These are phyloP conservation scores for Paraphoma sp. DNA, from an alignment of 2,329 filamentous ascomycete species.

Conservation along the genomic window DNA sequence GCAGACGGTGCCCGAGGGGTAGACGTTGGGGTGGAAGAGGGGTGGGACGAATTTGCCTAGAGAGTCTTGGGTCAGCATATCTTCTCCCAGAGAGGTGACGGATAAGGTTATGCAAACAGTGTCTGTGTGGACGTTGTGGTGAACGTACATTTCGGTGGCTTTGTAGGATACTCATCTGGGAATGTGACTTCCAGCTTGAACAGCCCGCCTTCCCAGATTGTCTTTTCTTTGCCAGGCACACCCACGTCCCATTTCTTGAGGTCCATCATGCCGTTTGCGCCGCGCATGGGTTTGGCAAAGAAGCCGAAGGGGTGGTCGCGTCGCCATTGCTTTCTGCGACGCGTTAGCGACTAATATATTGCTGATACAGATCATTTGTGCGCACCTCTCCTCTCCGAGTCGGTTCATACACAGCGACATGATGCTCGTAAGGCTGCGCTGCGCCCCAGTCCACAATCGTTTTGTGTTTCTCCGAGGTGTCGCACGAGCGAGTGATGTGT, in stretches of 20 bases:
- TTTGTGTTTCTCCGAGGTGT: background rate
- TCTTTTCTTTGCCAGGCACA: conserved; percentile 94
- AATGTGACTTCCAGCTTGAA: conserved; percentile 95
- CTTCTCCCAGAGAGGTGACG: background rate
- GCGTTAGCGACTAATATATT: conserved; percentile 16
- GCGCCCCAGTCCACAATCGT: conserved; percentile 8
- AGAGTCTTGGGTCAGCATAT: conserved; percentile 1
- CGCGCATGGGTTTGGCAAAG: conserved; percentile 87
- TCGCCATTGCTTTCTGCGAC: conserved; percentile 87
- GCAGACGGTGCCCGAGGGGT: conserved; percentile 96
- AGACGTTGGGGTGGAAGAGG: conserved; percentile 98
- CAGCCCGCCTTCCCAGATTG: conserved; percentile 95
- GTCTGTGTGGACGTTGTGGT: too few species aligned
- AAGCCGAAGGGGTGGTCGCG: conserved; percentile 98
- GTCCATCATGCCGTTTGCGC: conserved; percentile 80
- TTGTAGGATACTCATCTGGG: conserved; percentile 97
- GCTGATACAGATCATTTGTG: background rate
- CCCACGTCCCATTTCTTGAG: conserved; percentile 97
- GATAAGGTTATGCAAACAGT: background rate
- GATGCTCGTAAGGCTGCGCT: conserved; percentile 14
- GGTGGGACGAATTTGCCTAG: conserved; percentile 95
- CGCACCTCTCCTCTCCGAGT: conserved; percentile 48
- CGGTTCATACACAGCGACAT: conserved; percentile 93
- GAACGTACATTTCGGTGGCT: conserved; percentile 92
- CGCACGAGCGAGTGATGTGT: background rate